Conservation (phyloP, 306 rosid species). For the Rosa chinensis region DNA sequence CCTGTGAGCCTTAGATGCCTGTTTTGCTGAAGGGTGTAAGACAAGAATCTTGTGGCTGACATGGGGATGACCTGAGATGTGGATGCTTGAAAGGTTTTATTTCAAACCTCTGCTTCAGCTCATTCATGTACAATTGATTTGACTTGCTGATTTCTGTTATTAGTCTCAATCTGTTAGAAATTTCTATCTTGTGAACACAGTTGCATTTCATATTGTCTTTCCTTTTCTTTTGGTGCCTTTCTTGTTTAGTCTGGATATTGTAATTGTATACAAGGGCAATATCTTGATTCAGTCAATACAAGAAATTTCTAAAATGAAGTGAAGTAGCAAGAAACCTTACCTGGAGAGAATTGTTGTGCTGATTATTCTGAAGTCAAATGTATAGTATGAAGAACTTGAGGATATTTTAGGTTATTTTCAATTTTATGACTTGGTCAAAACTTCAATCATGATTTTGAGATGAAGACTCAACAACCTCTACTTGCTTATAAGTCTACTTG, state of each 20-base stretch:
- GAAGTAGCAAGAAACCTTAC: neutral
- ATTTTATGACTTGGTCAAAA: neutral
- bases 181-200: slow-evolving; percentile 2
- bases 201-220: slow-evolving; percentile 1
- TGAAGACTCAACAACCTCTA: neutral
- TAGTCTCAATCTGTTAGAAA: slow-evolving; percentile 23
- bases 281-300: slow-evolving; percentile 3
- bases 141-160: slow-evolving; percentile 27
- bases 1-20: slow-evolving; percentile 52
- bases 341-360: neutral
- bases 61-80: slow-evolving; percentile 41
- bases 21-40: slow-evolving; percentile 47
- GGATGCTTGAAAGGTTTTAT: slow-evolving; percentile 35
- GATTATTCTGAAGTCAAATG: neutral
- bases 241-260: neutral
- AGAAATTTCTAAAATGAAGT: neutral
- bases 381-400: neutral
- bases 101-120: slow-evolving; percentile 32
- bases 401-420: neutral
- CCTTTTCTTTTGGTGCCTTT: neutral
- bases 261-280: neutral
- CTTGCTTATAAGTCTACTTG: neutral
- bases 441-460: slow-evolving; percentile 7
- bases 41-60: slow-evolving; percentile 48
- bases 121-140: slow-evolving; percentile 18